These are phyloP conservation scores for Bipolaris cookei DNA, from an alignment of 2,329 filamentous ascomycete species.

Conservation along the genomic window DNA sequence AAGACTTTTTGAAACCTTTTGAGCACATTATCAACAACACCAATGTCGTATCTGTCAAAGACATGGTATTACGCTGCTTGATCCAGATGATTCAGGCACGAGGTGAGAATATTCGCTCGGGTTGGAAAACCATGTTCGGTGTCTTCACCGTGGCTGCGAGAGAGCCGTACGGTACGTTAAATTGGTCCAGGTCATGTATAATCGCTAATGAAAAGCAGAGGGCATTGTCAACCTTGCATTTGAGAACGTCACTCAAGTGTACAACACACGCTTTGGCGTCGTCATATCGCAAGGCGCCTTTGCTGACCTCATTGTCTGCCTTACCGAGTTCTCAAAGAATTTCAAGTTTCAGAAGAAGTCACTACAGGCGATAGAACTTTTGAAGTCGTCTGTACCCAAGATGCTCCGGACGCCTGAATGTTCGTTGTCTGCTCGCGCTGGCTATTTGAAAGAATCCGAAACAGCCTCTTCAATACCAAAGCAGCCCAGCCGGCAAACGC, in stretches of 20 bases:
- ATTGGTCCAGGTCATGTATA: neutral
- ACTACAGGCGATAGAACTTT: slow-evolving; percentile 88
- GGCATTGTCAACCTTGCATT: slow-evolving; percentile 96
- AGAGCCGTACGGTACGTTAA: slow-evolving; percentile 73
- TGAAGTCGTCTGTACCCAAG: slow-evolving; percentile 90
- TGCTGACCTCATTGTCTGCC: slow-evolving; percentile 91
- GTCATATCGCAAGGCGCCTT: slow-evolving; percentile 97
- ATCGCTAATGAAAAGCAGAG: slow-evolving; percentile 60
- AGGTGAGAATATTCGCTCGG: slow-evolving; percentile 95
- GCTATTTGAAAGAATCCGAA: slow-evolving; percentile 57
- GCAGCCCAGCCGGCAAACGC: slow-evolving; percentile 78
- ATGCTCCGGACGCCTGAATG: slow-evolving; percentile 98
- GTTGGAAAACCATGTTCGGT: slow-evolving; percentile 99
- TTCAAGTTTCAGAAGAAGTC: slow-evolving; percentile 99
- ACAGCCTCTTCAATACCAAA: slow-evolving; percentile 60
- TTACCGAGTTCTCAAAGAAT: slow-evolving; percentile 99
- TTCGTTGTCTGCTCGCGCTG: slow-evolving; percentile 74
- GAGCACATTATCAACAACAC: slow-evolving; percentile 97
- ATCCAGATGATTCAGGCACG: slow-evolving; percentile 99
- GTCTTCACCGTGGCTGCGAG: slow-evolving; percentile 95
- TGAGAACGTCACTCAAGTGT: slow-evolving; percentile 94
- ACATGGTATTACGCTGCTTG: slow-evolving; percentile 93
- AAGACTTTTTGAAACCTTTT: slow-evolving; percentile 98
- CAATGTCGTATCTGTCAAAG: slow-evolving; percentile 88
- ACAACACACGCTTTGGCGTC: slow-evolving; percentile 92